Percentiles rank a stretch among this genome's conserved stretches.
Conservation (phyloP, 306 rosid species). For the Trifolium subterraneum region DNA sequence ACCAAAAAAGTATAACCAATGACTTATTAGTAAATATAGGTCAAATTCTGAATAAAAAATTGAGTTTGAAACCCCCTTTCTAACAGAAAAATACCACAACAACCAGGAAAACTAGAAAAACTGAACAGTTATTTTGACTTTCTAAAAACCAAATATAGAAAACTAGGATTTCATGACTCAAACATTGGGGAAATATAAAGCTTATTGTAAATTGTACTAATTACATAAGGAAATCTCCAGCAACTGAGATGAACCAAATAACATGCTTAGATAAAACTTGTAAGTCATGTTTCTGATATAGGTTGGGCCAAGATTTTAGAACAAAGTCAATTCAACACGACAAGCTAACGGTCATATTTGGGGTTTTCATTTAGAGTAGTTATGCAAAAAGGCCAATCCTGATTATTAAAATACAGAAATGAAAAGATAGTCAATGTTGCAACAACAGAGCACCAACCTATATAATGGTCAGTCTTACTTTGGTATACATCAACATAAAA, state of each 20-base stretch:
- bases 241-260: slow-evolving; percentile 15
- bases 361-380: slow-evolving; percentile 9
- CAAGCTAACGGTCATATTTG: not conserved
- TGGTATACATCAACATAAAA: not conserved
- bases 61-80: slow-evolving; percentile 17
- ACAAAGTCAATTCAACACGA: slow-evolving; percentile 26
- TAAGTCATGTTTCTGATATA: slow-evolving; percentile 20
- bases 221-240: slow-evolving; percentile 4
- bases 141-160: not conserved
- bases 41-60: slow-evolving; percentile 12
- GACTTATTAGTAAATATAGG: slow-evolving; percentile 30
- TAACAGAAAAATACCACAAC: slow-evolving; percentile 33
- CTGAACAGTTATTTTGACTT: slow-evolving; percentile 26
- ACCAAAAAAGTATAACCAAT: slow-evolving; percentile 26
- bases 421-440: not conserved
- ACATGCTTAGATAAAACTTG: not conserved
- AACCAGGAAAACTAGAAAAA: slow-evolving; percentile 60
- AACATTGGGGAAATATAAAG: not conserved
- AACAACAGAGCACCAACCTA: not conserved
- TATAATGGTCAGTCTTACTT: slow-evolving; percentile 1
- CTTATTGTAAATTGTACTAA: slow-evolving; percentile 8
- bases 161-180: slow-evolving; percentile 11
- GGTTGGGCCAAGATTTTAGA: slow-evolving; percentile 16
- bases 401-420: slow-evolving; percentile 21
- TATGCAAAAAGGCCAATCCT: slow-evolving; percentile 3